These are phyloP conservation scores for Marvania coccoides DNA, from an alignment of 139 green algal species.

Conservation along the genomic window DNA sequence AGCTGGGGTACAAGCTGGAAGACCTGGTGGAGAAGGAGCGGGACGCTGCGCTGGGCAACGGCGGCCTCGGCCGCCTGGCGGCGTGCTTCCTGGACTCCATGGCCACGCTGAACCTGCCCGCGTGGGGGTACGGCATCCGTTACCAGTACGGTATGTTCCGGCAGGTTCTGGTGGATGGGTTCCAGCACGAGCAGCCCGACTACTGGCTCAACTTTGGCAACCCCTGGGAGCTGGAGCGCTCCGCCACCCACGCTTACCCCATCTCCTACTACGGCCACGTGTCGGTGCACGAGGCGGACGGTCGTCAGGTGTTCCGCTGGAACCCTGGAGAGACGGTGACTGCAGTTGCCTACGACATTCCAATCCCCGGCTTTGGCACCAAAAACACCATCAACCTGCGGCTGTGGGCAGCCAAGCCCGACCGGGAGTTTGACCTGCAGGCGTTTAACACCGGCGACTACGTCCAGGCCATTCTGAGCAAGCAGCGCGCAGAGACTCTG, in stretches of 20 bases:
- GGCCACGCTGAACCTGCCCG: slow-evolving; percentile 92
- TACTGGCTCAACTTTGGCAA: slow-evolving; percentile 97
- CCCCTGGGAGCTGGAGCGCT: slow-evolving; percentile 93
- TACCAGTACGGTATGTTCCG: slow-evolving; percentile 99
- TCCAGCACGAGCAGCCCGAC: slow-evolving; percentile 94
- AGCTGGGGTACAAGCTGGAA: slow-evolving; percentile 81
- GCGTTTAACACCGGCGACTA: slow-evolving; percentile 96
- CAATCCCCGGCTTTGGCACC: slow-evolving; percentile 95
- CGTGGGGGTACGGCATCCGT: slow-evolving; percentile 97
- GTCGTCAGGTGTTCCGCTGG: slow-evolving; percentile 84
- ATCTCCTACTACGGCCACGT: slow-evolving; percentile 93
- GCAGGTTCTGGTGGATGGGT: slow-evolving; percentile 79
- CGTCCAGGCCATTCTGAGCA: slow-evolving; percentile 83
- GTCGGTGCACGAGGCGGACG: slow-evolving; percentile 60
- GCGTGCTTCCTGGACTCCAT: slow-evolving; percentile 99
- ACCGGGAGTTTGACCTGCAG: slow-evolving; percentile 93
- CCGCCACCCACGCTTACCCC: slow-evolving; percentile 66
- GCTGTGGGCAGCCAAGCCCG: slow-evolving; percentile 91
- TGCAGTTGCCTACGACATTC: slow-evolving; percentile 96
- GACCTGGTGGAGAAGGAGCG: slow-evolving; percentile 52
- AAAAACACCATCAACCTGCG: slow-evolving; percentile 98
- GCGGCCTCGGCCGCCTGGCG: slow-evolving; percentile 91
- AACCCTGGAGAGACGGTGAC: slow-evolving; percentile 88
- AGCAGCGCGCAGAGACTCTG: slow-evolving; percentile 96
- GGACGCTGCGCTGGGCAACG: slow-evolving; percentile 85